Conservation (phyloP, 1,284 basidiomycete genomes). For the Schizophyllum commune region DNA sequence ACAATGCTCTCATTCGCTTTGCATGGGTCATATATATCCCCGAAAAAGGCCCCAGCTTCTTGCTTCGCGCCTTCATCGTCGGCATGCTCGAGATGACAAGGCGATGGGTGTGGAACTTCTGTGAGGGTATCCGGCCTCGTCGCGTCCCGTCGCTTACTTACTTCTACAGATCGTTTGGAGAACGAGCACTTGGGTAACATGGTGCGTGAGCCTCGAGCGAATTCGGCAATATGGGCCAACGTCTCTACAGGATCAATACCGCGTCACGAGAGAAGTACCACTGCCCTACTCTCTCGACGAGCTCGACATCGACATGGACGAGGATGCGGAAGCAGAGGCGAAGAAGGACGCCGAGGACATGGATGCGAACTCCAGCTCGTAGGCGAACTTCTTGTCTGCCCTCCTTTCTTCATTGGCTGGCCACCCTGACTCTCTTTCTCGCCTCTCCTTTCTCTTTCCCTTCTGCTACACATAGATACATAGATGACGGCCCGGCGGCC, state of each 20-base stretch:
- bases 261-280: conserved; percentile 40
- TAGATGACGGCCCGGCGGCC: not conserved
- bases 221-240: not conserved
- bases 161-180: conserved; percentile 60
- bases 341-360: not conserved
- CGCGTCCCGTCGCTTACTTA: not conserved
- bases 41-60: conserved; percentile 35
- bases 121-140: conserved; percentile 33
- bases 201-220: not conserved
- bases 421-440: too few relatives aligned
- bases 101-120: conserved; percentile 90
- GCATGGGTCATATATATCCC: conserved; percentile 81
- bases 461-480: not conserved
- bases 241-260: conserved; percentile 54
- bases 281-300: conserved; percentile 12
- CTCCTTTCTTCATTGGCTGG: too few relatives aligned
- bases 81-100: conserved; percentile 75
- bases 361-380: too few relatives aligned
- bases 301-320: not conserved
- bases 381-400: too few relatives aligned
- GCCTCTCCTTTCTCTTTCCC: too few relatives aligned
- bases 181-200: conserved; percentile 84
- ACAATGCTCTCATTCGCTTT: conserved; percentile 72
- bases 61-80: conserved; percentile 60
- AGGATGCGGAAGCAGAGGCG: not conserved